A percentile compares a stretch with the other conserved stretches of the same genome.
Evolutionary conservation across 1,139 yeast species (phyloP).

Genomic region (Candida neerlandica): DNA sequence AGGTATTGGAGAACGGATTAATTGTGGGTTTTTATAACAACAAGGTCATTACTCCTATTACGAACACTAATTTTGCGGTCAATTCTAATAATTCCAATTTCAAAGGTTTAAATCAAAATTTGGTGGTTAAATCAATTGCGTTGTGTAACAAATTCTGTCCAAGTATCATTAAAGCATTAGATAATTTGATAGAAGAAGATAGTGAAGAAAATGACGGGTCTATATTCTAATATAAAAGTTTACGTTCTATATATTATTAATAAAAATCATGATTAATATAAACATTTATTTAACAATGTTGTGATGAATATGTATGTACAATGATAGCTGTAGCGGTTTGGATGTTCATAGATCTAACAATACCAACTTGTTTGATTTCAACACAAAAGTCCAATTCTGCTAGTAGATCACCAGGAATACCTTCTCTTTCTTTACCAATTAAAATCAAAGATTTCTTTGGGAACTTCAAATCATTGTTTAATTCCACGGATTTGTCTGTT

Average conservation of each 20-base stretch:
- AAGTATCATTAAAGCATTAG: conserved; percentile 40
- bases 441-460: conserved; percentile 78
- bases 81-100: conserved; percentile 44
- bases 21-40: conserved; percentile 70
- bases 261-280: background rate
- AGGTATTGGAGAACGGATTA: conserved; percentile 81
- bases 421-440: conserved; percentile 86
- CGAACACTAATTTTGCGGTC: conserved; percentile 54
- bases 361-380: conserved; percentile 91
- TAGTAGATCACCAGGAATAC: conserved; percentile 83
- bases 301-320: conserved; percentile 86
- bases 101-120: conserved; percentile 36
- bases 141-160: conserved; percentile 41
- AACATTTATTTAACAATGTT: conserved; percentile 49
- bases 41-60: conserved; percentile 64
- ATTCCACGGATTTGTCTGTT: conserved; percentile 79
- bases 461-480: conserved; percentile 64
- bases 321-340: conserved; percentile 96
- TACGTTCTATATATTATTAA: conserved; percentile 9
- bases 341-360: conserved; percentile 90
- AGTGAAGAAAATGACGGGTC: conserved; percentile 25
- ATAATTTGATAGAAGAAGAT: conserved; percentile 42
- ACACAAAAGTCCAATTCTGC: conserved; percentile 85
- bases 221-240: conserved; percentile 13
- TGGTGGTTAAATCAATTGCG: conserved; percentile 30